Evolutionary conservation across 2,329 filamentous ascomycete genomes (phyloP), one percentile per base, ranked within the genome.

Genomic region (Fragosphaeria purpurea): DNA sequence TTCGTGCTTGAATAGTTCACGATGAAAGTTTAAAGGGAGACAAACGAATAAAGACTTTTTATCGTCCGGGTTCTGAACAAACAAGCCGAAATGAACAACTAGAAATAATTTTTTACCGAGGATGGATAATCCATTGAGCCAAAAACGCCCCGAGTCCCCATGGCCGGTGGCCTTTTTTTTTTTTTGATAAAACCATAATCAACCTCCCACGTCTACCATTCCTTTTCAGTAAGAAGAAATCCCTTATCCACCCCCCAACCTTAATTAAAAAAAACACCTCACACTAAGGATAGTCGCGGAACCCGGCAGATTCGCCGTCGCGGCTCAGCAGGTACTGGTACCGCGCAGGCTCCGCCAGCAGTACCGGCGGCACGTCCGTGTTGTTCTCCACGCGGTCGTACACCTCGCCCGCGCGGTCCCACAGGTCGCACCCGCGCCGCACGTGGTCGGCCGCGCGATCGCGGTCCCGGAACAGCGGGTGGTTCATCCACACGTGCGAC

Each of bases 401-500:
- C 7, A 62, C 59, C 55, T 81, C 68, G 2, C 60, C 63, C 31
- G 64, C 56, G 22, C 78, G 67, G 12, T 75, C 76, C 70, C 76
- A 81, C 5, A 82, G 59, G 54, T 82, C 78, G 51, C 66, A 60
- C 0, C 79, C 79, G 12, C 67, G 62, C 32, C 77, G 64, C 35
- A 82, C 71, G 1, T 71, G 65, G 10, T 70, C 65, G 13, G 74
- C 71, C 42, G 82, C 79, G 41, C 68, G 68, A 40, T 68, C 62
- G 42, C 61, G 63, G 52, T 79, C 66, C 46, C 70, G 68, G 54
- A 71, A 80, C 51, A 65, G 59, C 8, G 70, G 66, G 13, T 66
- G 67, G 55, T 82, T 80, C 66, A 74, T 72, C 62, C 67, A 71
- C 7, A 62, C 63, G 58, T 82, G 78, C 13, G 75, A 78, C 61